phyloP scores from a whole-genome alignment of 768 basidiomycete genomes.

The Lentinula boryana region DNA sequence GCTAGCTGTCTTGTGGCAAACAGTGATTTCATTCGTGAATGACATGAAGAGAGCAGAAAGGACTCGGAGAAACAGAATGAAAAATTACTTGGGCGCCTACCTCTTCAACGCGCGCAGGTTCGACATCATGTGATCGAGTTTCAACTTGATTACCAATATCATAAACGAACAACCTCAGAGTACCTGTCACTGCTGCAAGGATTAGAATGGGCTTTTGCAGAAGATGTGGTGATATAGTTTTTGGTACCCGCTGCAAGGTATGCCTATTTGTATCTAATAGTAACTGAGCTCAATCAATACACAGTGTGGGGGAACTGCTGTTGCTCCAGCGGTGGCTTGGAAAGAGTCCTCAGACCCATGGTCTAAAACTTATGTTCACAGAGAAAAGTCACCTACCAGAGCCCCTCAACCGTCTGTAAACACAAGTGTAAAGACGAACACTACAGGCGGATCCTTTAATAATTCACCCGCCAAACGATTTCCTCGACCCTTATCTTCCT shows the following conservation, averaged over 20 bases:
- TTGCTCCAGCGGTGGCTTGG: conserved; percentile 75
- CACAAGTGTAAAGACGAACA: conserved; percentile 8
- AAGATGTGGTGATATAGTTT: conserved; percentile 79
- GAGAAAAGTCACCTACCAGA: conserved; percentile 40
- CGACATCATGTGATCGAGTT: too few species aligned
- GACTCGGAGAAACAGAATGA: too few species aligned
- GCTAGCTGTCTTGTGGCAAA: too few species aligned
- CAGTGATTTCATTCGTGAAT: too few species aligned
- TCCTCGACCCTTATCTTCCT: conserved; percentile 38
- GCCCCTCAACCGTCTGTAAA: conserved; percentile 16
- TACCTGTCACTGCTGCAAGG: background rate
- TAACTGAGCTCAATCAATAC: background rate
- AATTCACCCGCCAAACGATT: conserved; percentile 38
- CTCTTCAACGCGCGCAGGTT: too few species aligned
- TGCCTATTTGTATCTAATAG: background rate
- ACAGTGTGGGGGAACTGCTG: conserved; percentile 66
- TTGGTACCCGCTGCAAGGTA: conserved; percentile 50
- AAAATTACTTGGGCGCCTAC: too few species aligned
- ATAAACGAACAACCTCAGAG: background rate
- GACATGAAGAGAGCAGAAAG: too few species aligned
- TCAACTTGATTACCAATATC: background rate
- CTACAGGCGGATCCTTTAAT: conserved; percentile 10
- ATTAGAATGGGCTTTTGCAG: conserved; percentile 74
- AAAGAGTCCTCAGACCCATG: conserved; percentile 61
- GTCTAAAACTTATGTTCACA: conserved; percentile 72